A percentile compares a stretch with the other conserved stretches of the same genome.
Evolutionary conservation across 2,329 filamentous ascomycete species (phyloP).

Genomic region (Trichoderma polysporum): DNA sequence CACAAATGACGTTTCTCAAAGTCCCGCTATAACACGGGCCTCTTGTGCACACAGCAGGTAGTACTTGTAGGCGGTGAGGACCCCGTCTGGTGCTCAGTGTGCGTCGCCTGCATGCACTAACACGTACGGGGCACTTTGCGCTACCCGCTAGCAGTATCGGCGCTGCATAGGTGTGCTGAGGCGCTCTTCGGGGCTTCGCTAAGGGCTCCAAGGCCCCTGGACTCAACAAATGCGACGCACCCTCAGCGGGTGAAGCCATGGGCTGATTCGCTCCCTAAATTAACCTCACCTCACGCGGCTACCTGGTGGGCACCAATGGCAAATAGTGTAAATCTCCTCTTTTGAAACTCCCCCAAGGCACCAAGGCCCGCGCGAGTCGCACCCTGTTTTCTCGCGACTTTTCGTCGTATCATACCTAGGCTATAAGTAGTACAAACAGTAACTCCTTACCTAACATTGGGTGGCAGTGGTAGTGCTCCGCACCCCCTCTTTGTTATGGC

Average conservation of each 20-base stretch:
- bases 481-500: neutral
- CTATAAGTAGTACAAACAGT: neutral
- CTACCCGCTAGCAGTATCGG: constrained; percentile 6
- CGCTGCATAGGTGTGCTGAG: constrained; percentile 1
- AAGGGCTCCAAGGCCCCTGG: constrained; percentile 6
- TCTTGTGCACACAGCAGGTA: neutral
- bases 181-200: constrained; percentile 1
- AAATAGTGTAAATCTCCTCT: neutral
- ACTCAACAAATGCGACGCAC: constrained; percentile 7
- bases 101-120: neutral
- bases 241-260: neutral
- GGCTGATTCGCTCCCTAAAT: constrained; percentile 12
- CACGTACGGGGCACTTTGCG: neutral
- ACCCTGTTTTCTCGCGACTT: no score
- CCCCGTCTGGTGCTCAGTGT: neutral
- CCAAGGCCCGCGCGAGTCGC: neutral
- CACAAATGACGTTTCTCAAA: neutral
- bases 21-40: neutral
- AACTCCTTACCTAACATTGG: neutral
- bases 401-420: neutral
- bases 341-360: constrained; percentile 1
- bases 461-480: neutral
- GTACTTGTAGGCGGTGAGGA: neutral
- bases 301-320: constrained; percentile 2
- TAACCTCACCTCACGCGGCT: constrained; percentile 7